phyloP scores from a whole-genome alignment of 2,329 filamentous ascomycete genomes.

The Fusarium verrucosum region DNA sequence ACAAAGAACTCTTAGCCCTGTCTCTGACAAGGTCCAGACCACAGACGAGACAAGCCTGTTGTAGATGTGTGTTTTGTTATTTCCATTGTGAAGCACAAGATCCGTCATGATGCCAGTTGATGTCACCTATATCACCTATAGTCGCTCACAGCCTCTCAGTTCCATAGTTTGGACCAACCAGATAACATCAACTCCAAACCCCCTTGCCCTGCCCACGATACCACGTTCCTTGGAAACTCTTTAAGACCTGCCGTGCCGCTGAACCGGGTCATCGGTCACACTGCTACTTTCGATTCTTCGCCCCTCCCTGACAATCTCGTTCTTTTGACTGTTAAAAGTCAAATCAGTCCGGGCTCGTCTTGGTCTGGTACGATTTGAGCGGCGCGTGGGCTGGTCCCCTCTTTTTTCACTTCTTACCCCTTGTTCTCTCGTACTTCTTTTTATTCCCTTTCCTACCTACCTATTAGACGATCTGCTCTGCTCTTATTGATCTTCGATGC shows the following conservation, averaged over 20 bases:
- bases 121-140: constrained; percentile 28
- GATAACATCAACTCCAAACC: constrained; percentile 24
- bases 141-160: constrained; percentile 12
- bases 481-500: constrained; percentile 25
- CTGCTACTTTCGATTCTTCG: constrained; percentile 30
- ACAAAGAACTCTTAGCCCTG: constrained; percentile 13
- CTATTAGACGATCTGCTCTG: constrained; percentile 24
- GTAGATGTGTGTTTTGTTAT: constrained; percentile 6
- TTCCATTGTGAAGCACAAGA: constrained; percentile 24
- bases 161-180: constrained; percentile 27
- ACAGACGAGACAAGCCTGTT: constrained; percentile 28
- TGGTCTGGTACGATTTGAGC: constrained; percentile 43
- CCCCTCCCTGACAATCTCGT: constrained; percentile 14
- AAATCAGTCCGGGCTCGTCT: constrained; percentile 29
- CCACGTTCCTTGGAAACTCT: constrained; percentile 3
- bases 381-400: constrained; percentile 43
- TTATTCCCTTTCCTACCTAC: constrained; percentile 20
- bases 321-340: constrained; percentile 26
- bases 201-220: constrained; percentile 14
- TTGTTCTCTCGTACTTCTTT: constrained; percentile 20
- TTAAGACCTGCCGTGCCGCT: constrained; percentile 18
- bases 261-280: constrained; percentile 24
- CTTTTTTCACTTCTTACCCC: constrained; percentile 27
- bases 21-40: constrained; percentile 27
- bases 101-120: constrained; percentile 30